These are phyloP conservation scores for Rhizopus arrhizus DNA, from an alignment of 371 early-diverging fungal genomes.

Conservation along the genomic window DNA sequence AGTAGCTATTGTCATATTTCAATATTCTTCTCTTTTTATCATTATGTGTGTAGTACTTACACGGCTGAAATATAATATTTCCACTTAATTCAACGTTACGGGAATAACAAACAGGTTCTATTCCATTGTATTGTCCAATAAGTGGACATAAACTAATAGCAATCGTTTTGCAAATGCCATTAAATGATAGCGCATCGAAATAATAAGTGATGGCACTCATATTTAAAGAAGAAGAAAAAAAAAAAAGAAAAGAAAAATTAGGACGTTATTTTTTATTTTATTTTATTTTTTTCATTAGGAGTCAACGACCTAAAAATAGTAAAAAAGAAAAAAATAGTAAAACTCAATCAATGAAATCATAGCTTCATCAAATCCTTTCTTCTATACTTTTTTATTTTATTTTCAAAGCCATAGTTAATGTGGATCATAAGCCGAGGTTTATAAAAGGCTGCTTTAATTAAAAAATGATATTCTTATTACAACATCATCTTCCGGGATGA, in stretches of 20 bases:
- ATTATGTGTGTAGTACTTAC: conserved; percentile 42
- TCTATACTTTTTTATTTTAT: too few relatives aligned
- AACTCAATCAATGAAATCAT: too few relatives aligned
- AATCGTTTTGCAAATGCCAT: conserved; percentile 80
- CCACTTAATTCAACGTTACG: conserved; percentile 85
- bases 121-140: conserved; percentile 73
- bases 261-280: too few relatives aligned
- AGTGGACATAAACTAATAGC: conserved; percentile 88
- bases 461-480: too few relatives aligned
- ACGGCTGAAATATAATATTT: conserved; percentile 88
- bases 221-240: background rate
- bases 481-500: too few relatives aligned
- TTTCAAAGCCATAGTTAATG: too few relatives aligned
- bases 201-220: conserved; percentile 49
- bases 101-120: conserved; percentile 90
- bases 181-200: conserved; percentile 65
- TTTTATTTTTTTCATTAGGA: background rate
- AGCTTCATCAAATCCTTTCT: too few relatives aligned
- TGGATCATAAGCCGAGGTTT: too few relatives aligned
- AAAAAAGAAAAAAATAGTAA: background rate
- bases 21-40: background rate
- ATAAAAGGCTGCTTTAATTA: too few relatives aligned
- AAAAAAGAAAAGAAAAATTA: background rate
- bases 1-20: conserved; percentile 43
- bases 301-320: background rate